A percentile compares a stretch with the other conserved stretches of the same genome.
Conservation (phyloP, 768 basidiomycete genomes). For the Cantharellus cinnabarinus region DNA sequence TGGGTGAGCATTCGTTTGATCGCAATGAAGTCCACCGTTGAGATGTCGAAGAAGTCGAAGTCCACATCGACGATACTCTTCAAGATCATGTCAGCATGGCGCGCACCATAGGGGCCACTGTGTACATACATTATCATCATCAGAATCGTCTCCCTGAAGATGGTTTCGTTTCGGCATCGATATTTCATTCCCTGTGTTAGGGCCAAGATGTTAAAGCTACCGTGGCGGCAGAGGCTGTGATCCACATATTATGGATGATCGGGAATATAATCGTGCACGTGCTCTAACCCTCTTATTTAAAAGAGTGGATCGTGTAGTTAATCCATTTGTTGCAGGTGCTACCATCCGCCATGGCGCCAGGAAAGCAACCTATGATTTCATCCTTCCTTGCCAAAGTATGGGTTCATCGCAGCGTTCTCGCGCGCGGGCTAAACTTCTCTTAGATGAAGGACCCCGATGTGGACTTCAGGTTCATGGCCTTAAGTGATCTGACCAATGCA, state of each 20-base stretch:
- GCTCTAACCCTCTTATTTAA: too few relatives aligned
- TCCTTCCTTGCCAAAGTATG: not conserved
- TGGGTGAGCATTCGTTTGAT: slow-evolving; percentile 25
- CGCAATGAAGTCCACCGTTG: slow-evolving; percentile 74
- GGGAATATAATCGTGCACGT: too few relatives aligned
- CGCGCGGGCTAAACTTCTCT: not conserved
- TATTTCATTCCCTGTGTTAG: not conserved
- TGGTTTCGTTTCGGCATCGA: not conserved
- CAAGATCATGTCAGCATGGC: not conserved
- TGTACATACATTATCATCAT: not conserved
- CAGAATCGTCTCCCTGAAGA: not conserved
- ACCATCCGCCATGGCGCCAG: not conserved
- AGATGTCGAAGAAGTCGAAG: slow-evolving; percentile 87
- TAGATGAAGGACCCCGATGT: not conserved
- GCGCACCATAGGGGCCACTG: not conserved
- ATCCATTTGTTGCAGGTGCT: too few relatives aligned
- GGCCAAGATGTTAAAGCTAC: too few relatives aligned
- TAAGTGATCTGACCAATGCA: slow-evolving; percentile 84
- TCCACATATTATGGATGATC: too few relatives aligned
- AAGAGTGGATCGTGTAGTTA: too few relatives aligned
- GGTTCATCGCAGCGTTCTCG: not conserved
- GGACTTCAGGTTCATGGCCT: slow-evolving; percentile 70
- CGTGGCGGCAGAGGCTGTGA: too few relatives aligned
- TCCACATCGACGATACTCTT: slow-evolving; percentile 63
- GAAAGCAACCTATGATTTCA: not conserved